Evolutionary conservation across 805 yeast genomes (phyloP), one percentile per base, ranked within the genome.

Genomic region (Hanseniaspora valbyensis): DNA sequence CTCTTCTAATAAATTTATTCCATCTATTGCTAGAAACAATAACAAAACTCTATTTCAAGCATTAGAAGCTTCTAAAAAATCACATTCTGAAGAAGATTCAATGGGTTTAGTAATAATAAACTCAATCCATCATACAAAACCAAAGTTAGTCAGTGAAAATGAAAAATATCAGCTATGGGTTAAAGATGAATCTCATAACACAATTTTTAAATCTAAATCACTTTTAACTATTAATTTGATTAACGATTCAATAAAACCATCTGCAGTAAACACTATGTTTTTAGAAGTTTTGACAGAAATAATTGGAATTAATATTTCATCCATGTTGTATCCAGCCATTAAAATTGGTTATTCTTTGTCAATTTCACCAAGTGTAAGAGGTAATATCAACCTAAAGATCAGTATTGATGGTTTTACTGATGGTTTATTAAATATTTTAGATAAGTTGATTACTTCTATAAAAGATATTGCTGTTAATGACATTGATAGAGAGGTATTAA

Each of bases 301-400:
- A 2, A 54, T 79, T 3, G 75, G 71, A 22, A 57, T 60, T 1
- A 59, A 61, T 13, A 57, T 81, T 0, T 61, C 70, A 22, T 60
- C 65, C 4, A 53, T 54, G 4, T 56, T 83, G 1, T 83, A 81
- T 58, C 73, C 75, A 1, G 70, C 79, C 1, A 76, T 78, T 51
- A 59, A 69, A n/a, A 52, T 79, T 9, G 78, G 80, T 1, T 79
- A 71, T 57, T 59, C 73, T 0, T 82, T 82, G 75, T 78, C 75
- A 18, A 54, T 82, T 0, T 66, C 62, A 33, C 75, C 86, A 0
- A 76, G 81, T 3, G 53, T 67, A 13, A 74, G 74, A 54, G 80
- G 83, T 4, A 76, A 72, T 46, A 69, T 72, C 0, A 73, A 80
- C 6, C 58, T 83, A 6, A 62, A 72, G 0, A 56, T 82, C n/a